Evolutionary conservation across 2,329 filamentous ascomycete genomes (phyloP).

Genomic region (Colletotrichum siamense): DNA sequence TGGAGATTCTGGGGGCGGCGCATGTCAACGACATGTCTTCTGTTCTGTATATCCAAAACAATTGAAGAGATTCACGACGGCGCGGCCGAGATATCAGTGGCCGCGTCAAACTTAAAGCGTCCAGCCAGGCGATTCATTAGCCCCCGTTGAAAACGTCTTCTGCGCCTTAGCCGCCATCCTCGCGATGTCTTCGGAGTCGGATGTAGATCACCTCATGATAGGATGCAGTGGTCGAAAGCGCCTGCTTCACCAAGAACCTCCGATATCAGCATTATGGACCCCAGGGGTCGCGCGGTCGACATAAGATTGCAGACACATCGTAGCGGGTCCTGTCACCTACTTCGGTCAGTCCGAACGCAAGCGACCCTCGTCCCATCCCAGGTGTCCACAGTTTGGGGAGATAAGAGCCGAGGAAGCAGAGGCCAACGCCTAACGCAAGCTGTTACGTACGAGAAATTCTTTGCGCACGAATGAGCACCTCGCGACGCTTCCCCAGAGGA

Average conservation of each 20-base stretch:
- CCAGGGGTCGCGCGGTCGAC: background rate
- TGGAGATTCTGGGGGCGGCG: background rate
- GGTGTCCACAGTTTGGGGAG: slow-evolving; percentile 5
- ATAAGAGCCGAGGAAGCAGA: slow-evolving; percentile 21
- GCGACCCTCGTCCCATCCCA: background rate
- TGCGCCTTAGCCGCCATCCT: background rate
- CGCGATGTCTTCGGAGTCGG: background rate
- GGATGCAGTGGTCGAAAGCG: background rate
- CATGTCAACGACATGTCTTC: background rate
- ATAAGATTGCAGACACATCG: background rate
- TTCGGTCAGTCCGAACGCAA: slow-evolving; percentile 12
- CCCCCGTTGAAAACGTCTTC: background rate
- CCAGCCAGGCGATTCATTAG: background rate
- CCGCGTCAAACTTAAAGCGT: background rate
- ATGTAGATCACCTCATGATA: slow-evolving; percentile 11
- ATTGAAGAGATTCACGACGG: background rate
- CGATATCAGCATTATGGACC: background rate
- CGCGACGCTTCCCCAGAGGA: slow-evolving; percentile 11
- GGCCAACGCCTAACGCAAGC: slow-evolving; percentile 13
- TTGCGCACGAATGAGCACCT: slow-evolving; percentile 2
- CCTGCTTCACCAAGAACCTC: background rate
- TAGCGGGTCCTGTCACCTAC: slow-evolving; percentile 3
- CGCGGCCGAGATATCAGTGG: background rate
- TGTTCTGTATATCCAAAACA: background rate
- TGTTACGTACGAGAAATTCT: slow-evolving; percentile 19